A percentile compares a stretch with the other conserved stretches of the same genome.
Conservation (phyloP, 2,329 filamentous ascomycete species). For the Bertia moriformis region DNA sequence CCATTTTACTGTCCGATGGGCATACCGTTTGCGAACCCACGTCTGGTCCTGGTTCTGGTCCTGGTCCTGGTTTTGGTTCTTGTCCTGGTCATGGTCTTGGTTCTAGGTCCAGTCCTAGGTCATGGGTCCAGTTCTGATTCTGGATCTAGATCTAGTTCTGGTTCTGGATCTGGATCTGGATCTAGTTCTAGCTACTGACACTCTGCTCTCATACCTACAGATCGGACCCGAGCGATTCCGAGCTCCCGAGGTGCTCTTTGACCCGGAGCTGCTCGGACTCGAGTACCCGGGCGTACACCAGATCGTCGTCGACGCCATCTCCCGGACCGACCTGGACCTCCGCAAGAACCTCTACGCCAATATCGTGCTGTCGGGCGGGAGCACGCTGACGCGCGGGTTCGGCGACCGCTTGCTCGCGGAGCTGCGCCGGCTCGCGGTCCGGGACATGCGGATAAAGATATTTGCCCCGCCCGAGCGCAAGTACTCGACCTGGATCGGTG, state of each 20-base stretch:
- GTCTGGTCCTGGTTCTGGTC: no score
- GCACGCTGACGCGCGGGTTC: constrained; percentile 92
- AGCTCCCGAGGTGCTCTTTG: constrained; percentile 92
- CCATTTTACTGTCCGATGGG: constrained; percentile 1
- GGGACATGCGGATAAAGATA: constrained; percentile 99
- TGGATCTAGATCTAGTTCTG: no score
- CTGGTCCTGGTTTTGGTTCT: no score
- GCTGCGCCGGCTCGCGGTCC: constrained; percentile 83
- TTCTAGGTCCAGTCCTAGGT: no score
- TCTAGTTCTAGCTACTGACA: background rate
- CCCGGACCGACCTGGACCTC: constrained; percentile 85
- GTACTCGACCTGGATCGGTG: constrained; percentile 98
- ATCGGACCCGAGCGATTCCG: constrained; percentile 88
- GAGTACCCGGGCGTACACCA: constrained; percentile 96
- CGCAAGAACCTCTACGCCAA: constrained; percentile 88
- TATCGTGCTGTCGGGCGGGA: constrained; percentile 91
- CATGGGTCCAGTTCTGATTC: no score
- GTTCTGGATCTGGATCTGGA: constrained; percentile 3
- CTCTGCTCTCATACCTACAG: constrained; percentile 30
- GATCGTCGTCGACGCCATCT: constrained; percentile 93
- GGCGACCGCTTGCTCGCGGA: constrained; percentile 84
- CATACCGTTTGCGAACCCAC: no score
- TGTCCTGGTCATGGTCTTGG: no score
- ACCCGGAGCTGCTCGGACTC: constrained; percentile 88
- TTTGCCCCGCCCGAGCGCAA: constrained; percentile 94